phyloP scores from a whole-genome alignment of 148 eudicot genomes.

The Arctostaphylos glauca region DNA sequence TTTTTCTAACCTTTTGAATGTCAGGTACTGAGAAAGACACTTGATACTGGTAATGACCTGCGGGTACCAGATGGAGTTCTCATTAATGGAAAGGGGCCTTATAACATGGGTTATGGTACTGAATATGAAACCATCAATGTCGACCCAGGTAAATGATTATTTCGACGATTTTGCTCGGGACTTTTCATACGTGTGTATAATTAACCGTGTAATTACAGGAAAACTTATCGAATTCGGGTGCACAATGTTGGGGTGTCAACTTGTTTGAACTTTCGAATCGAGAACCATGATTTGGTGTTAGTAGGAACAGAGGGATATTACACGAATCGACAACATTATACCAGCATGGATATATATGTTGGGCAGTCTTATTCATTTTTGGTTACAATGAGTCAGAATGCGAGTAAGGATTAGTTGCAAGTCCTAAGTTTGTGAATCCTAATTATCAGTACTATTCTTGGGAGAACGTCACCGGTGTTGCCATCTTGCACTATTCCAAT shows the following conservation, averaged over 20 bases:
- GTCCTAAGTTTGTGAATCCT: slow-evolving; percentile 71
- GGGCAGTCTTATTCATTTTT: slow-evolving; percentile 92
- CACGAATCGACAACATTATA: slow-evolving; percentile 79
- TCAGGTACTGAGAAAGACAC: slow-evolving; percentile 75
- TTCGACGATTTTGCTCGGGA: neutral
- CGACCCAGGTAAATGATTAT: slow-evolving; percentile 47
- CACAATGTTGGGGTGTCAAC: slow-evolving; percentile 89
- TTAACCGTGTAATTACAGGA: slow-evolving; percentile 29
- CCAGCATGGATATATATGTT: slow-evolving; percentile 86
- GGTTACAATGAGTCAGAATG: slow-evolving; percentile 83
- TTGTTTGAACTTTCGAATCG: slow-evolving; percentile 87
- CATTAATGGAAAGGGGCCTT: slow-evolving; percentile 96
- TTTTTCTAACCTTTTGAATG: neutral
- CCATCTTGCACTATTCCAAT: slow-evolving; percentile 65
- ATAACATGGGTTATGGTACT: slow-evolving; percentile 56
- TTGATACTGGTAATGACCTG: slow-evolving; percentile 71
- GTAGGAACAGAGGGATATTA: slow-evolving; percentile 95
- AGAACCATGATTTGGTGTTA: slow-evolving; percentile 71
- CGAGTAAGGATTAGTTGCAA: slow-evolving; percentile 90
- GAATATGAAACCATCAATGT: slow-evolving; percentile 76
- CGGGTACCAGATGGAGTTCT: slow-evolving; percentile 97
- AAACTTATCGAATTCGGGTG: slow-evolving; percentile 86
- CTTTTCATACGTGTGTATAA: neutral
- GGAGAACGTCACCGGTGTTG: slow-evolving; percentile 90
- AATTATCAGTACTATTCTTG: slow-evolving; percentile 36